Conservation (phyloP, 106 monocot genomes). For the Dendrobium officinale region DNA sequence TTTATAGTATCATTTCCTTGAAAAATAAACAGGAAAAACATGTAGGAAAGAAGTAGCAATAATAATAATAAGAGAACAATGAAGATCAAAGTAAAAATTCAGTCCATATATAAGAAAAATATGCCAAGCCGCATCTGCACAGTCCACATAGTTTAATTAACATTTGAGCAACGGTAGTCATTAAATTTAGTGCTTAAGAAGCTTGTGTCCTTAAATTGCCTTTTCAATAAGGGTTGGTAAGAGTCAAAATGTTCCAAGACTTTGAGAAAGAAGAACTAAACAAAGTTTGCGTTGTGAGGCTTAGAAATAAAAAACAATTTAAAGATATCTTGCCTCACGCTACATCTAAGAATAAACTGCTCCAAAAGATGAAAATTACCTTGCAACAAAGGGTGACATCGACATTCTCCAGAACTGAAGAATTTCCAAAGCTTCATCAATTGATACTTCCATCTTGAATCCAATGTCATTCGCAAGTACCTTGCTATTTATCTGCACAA, state of each 20-base stretch:
- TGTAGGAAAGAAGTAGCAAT: not conserved
- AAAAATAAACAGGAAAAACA: not conserved
- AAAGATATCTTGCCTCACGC: not conserved
- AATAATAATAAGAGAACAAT: not conserved
- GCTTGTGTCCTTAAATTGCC: too few species aligned
- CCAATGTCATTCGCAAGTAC: slow-evolving; percentile 67
- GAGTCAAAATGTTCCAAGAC: not conserved
- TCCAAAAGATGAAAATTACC: slow-evolving; percentile 27
- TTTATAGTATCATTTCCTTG: not conserved
- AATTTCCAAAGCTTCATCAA: slow-evolving; percentile 60
- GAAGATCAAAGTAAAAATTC: not conserved
- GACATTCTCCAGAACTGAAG: slow-evolving; percentile 41
- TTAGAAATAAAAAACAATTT: not conserved
- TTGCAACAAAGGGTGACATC: slow-evolving; percentile 30
- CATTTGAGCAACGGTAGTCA: not conserved
- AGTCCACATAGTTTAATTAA: not conserved
- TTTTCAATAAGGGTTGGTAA: not conserved
- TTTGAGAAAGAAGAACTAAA: not conserved
- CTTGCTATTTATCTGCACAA: slow-evolving; percentile 65
- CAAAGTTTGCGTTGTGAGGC: not conserved
- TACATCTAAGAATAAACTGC: slow-evolving; percentile 2
- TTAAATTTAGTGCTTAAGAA: not conserved
- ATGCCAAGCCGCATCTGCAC: not conserved
- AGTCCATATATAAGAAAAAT: not conserved
- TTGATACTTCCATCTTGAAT: slow-evolving; percentile 68